phyloP scores from a whole-genome alignment of 768 basidiomycete genomes.

The Lactarius sp. region DNA sequence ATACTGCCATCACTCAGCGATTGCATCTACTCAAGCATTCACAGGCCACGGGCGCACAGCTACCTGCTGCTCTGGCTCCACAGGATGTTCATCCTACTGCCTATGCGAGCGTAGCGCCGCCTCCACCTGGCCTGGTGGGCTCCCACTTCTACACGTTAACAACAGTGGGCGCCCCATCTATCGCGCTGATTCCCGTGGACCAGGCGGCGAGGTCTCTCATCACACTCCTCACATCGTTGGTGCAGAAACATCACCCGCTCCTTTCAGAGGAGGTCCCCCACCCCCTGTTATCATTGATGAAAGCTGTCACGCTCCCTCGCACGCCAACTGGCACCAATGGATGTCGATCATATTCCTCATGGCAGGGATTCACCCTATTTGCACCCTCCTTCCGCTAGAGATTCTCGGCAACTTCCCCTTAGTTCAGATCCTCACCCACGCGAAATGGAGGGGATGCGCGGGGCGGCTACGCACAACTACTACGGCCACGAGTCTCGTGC shows the following conservation, averaged over 20 bases:
- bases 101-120: conserved; percentile 78
- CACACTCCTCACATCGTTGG: conserved; percentile 52
- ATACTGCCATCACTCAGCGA: conserved; percentile 76
- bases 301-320: conserved; percentile 56
- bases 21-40: conserved; percentile 74
- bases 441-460: conserved; percentile 48
- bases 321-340: conserved; percentile 80
- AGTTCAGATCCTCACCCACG: conserved; percentile 55
- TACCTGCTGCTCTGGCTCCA: conserved; percentile 86
- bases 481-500: conserved; percentile 49
- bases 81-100: conserved; percentile 96
- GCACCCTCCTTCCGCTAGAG: conserved; percentile 38
- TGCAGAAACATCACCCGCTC: conserved; percentile 58
- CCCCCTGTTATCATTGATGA: conserved; percentile 80
- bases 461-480: conserved; percentile 51
- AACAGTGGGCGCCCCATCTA: conserved; percentile 43
- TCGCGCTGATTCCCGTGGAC: conserved; percentile 64
- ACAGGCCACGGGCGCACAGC: conserved; percentile 63
- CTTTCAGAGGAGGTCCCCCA: conserved; percentile 79
- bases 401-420: conserved; percentile 56
- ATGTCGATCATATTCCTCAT: conserved; percentile 37
- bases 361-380: conserved; percentile 48
- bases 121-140: conserved; percentile 58
- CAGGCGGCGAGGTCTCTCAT: conserved; percentile 40
- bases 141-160: conserved; percentile 56